Conservation (phyloP, 2,329 filamentous ascomycete species). For the Paracamarosporium sp. region DNA sequence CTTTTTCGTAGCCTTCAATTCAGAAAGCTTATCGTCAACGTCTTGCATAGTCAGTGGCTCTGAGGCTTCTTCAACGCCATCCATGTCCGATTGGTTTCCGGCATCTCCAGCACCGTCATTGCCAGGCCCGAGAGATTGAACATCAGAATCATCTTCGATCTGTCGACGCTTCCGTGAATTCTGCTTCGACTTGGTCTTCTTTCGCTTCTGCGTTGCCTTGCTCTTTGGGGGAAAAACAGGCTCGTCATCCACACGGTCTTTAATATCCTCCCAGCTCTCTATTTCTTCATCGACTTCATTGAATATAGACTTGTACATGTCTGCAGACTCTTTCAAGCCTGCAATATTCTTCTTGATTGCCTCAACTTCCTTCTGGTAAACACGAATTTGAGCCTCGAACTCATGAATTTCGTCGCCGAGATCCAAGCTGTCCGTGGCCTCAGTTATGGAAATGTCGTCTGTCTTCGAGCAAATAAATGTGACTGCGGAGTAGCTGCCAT, state of each 20-base stretch:
- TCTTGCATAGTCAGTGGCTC: slow-evolving; percentile 50
- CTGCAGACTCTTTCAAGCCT: slow-evolving; percentile 42
- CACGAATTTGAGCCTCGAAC: slow-evolving; percentile 31
- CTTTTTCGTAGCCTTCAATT: slow-evolving; percentile 54
- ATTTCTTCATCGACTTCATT: slow-evolving; percentile 51
- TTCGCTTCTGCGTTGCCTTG: slow-evolving; percentile 50
- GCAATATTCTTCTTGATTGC: slow-evolving; percentile 25
- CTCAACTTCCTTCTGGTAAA: slow-evolving; percentile 23
- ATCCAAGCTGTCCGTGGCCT: slow-evolving; percentile 50
- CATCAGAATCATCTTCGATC: slow-evolving; percentile 20
- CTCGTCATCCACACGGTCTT: slow-evolving; percentile 48
- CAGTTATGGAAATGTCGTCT: slow-evolving; percentile 63
- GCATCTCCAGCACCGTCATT: slow-evolving; percentile 32
- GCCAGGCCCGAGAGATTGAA: slow-evolving; percentile 23
- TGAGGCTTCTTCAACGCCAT: slow-evolving; percentile 26
- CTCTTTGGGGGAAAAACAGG: slow-evolving; percentile 49
- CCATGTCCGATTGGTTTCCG: slow-evolving; percentile 29
- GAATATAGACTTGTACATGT: slow-evolving; percentile 39
- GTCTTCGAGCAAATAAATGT: slow-evolving; percentile 70
- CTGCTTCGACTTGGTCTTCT: slow-evolving; percentile 26
- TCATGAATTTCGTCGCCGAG: slow-evolving; percentile 41
- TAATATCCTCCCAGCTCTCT: slow-evolving; percentile 54
- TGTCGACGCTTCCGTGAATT: slow-evolving; percentile 27
- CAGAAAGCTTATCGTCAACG: slow-evolving; percentile 52
- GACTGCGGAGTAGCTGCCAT: slow-evolving; percentile 60